phyloP scores from a whole-genome alignment of 345 rosid genomes.

The Salix caprea region DNA sequence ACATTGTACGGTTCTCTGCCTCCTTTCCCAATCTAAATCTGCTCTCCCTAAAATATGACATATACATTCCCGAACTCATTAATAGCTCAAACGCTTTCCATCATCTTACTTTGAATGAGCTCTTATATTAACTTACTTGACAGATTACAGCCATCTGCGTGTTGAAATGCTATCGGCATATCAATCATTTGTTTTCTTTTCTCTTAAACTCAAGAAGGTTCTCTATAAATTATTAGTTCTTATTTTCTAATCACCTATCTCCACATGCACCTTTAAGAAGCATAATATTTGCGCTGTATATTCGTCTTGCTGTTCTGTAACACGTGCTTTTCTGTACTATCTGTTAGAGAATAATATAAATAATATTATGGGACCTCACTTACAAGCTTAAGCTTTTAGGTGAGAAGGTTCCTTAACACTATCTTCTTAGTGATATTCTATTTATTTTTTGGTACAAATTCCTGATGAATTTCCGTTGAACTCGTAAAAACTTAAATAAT shows the following conservation, averaged over 20 bases:
- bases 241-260: not conserved
- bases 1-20: constrained; percentile 52
- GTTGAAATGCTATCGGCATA: not conserved
- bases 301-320: not conserved
- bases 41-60: not conserved
- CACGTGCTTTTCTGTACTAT: not conserved
- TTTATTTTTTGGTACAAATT: not conserved
- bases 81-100: not conserved
- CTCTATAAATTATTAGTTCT: not conserved
- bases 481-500: not conserved
- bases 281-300: not conserved
- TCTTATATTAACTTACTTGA: not conserved
- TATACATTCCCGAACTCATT: no score
- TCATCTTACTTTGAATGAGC: not conserved
- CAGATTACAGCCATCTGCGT: not conserved
- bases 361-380: no score
- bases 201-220: not conserved
- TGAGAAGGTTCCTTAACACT: no score
- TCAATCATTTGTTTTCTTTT: not conserved
- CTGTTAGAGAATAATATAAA: no score
- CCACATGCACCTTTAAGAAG: not conserved
- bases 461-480: not conserved
- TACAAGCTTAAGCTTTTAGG: no score
- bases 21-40: constrained; percentile 1
- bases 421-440: not conserved